Conservation (phyloP, 2,329 filamentous ascomycete genomes). For the Hypomyces perniciosus region DNA sequence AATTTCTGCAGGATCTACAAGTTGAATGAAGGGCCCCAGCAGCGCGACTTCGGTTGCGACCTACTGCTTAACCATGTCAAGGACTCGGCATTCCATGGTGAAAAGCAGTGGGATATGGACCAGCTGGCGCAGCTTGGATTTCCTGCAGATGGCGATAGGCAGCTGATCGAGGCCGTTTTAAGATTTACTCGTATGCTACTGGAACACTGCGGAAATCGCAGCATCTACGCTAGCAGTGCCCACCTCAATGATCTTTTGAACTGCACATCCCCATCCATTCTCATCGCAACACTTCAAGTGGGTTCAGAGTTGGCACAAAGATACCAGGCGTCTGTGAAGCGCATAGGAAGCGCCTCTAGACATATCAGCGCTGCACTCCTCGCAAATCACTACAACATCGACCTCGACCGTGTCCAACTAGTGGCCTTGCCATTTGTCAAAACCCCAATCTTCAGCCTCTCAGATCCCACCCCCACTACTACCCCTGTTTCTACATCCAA, state of each 20-base stretch:
- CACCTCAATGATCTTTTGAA: slow-evolving; percentile 86
- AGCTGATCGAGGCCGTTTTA: slow-evolving; percentile 73
- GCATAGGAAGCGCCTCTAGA: slow-evolving; percentile 58
- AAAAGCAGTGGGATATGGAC: slow-evolving; percentile 37
- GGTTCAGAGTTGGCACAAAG: slow-evolving; percentile 83
- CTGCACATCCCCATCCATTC: slow-evolving; percentile 72
- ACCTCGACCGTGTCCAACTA: slow-evolving; percentile 75
- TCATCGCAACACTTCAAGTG: slow-evolving; percentile 73
- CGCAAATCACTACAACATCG: slow-evolving; percentile 76
- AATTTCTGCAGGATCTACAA: slow-evolving; percentile 75
- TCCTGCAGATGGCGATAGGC: slow-evolving; percentile 67
- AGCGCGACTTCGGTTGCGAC: slow-evolving; percentile 63
- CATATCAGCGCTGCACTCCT: slow-evolving; percentile 68
- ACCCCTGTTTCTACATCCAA: slow-evolving; percentile 57
- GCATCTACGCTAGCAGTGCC: slow-evolving; percentile 89
- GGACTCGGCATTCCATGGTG: slow-evolving; percentile 45
- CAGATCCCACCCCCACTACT: slow-evolving; percentile 47
- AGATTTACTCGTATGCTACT: slow-evolving; percentile 81
- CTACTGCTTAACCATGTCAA: slow-evolving; percentile 55
- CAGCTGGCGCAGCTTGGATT: slow-evolving; percentile 57
- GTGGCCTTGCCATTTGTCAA: slow-evolving; percentile 78
- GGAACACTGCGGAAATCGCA: slow-evolving; percentile 94
- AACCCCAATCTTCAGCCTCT: slow-evolving; percentile 49
- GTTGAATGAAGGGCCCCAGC: slow-evolving; percentile 74
- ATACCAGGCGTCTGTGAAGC: slow-evolving; percentile 83